These are phyloP conservation scores for Ascobolus immersus DNA, from an alignment of 495 filamentous ascomycete genomes.

Conservation along the genomic window DNA sequence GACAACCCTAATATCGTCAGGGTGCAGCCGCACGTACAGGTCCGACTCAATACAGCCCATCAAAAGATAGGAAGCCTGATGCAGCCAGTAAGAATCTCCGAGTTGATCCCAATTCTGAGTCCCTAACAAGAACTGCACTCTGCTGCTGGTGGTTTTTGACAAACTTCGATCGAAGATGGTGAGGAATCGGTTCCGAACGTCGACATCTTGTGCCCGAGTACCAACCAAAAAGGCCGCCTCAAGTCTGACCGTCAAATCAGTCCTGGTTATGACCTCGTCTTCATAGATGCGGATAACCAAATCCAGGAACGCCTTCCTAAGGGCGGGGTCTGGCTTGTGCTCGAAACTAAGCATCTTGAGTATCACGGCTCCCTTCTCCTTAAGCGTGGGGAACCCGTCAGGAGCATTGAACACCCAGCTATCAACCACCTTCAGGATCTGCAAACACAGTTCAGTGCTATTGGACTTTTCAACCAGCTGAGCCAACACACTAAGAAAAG, in stretches of 20 bases:
- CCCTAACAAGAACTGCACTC: slow-evolving; percentile 63
- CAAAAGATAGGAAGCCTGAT: slow-evolving; percentile 75
- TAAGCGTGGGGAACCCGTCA: slow-evolving; percentile 81
- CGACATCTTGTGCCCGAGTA: slow-evolving; percentile 74
- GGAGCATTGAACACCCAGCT: slow-evolving; percentile 82
- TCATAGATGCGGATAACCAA: slow-evolving; percentile 95
- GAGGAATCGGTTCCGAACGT: slow-evolving; percentile 93
- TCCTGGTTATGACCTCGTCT: slow-evolving; percentile 76
- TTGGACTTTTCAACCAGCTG: slow-evolving; percentile 82
- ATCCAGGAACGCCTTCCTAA: slow-evolving; percentile 78
- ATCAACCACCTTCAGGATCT: slow-evolving; percentile 85
- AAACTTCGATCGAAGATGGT: slow-evolving; percentile 77
- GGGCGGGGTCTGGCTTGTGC: slow-evolving; percentile 47
- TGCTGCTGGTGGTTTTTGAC: slow-evolving; percentile 58
- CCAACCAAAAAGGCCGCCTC: slow-evolving; percentile 96
- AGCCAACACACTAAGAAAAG: slow-evolving; percentile 82
- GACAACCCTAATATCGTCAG: slow-evolving; percentile 56
- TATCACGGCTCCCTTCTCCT: slow-evolving; percentile 90
- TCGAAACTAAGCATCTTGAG: slow-evolving; percentile 97
- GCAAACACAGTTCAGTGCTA: slow-evolving; percentile 59
- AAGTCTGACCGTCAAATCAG: slow-evolving; percentile 83
- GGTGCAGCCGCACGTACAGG: slow-evolving; percentile 42
- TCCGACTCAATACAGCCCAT: slow-evolving; percentile 77
- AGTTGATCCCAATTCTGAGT: slow-evolving; percentile 97
- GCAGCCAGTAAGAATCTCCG: slow-evolving; percentile 82